Percentiles rank a stretch among this genome's conserved stretches.
These are phyloP conservation scores for Microascus cirrosus DNA, from an alignment of 2,329 filamentous ascomycete genomes.

Conservation along the genomic window DNA sequence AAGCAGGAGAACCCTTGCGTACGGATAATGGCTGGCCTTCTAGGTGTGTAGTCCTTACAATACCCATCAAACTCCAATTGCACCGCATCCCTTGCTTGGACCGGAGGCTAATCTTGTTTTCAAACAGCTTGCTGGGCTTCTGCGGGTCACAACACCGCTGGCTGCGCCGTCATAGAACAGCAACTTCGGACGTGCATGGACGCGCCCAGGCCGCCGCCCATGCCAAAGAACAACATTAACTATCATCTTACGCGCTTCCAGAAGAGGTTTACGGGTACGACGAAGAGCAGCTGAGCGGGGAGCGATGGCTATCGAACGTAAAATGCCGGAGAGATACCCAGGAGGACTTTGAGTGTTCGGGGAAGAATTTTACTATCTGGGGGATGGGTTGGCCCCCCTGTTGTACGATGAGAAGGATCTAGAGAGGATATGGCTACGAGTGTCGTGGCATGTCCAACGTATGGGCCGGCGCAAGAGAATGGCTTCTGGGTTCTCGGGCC, in stretches of 20 bases:
- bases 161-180: slow-evolving; percentile 48
- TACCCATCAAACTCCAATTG: not conserved
- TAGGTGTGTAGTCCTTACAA: slow-evolving; percentile 28
- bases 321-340: not conserved
- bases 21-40: slow-evolving; percentile 44
- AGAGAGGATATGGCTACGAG: slow-evolving; percentile 4
- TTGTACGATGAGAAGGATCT: slow-evolving; percentile 18
- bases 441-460: not conserved
- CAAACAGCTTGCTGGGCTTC: slow-evolving; percentile 71
- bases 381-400: not conserved
- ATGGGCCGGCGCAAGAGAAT: not conserved
- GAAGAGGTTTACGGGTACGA: slow-evolving; percentile 49
- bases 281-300: slow-evolving; percentile 20
- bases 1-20: slow-evolving; percentile 40
- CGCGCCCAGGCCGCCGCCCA: slow-evolving; percentile 42
- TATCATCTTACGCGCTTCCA: slow-evolving; percentile 76
- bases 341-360: not conserved
- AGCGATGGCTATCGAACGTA: not conserved
- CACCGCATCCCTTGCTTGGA: not conserved
- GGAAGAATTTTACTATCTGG: not conserved
- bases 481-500: not conserved
- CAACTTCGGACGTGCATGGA: slow-evolving; percentile 69
- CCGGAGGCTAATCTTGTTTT: not conserved
- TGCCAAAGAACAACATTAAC: slow-evolving; percentile 70
- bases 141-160: slow-evolving; percentile 53